These are phyloP conservation scores for Diphasiastrum complanatum DNA, from an alignment of 83 land plant genomes.

Conservation along the genomic window DNA sequence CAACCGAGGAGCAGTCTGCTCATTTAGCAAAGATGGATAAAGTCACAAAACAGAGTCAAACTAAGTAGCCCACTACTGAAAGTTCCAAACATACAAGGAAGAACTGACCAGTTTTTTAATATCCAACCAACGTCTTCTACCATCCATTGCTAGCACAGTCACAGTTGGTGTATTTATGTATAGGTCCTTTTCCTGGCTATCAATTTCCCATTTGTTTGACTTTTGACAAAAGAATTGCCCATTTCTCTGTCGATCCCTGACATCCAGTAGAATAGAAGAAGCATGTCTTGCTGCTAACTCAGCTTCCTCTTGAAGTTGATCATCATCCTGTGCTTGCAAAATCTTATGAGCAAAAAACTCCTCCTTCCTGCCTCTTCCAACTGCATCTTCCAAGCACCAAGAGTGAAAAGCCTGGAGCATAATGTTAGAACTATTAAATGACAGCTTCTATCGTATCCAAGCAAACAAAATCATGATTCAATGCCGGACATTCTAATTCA, in stretches of 20 bases:
- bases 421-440: too few relatives aligned
- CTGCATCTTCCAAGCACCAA: too few relatives aligned
- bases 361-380: too few relatives aligned
- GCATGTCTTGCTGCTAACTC: background rate
- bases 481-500: too few relatives aligned
- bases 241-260: conserved; percentile 17
- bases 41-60: too few relatives aligned
- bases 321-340: too few relatives aligned
- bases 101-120: conserved; percentile 60
- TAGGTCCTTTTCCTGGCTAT: conserved; percentile 73
- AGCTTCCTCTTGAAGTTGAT: background rate
- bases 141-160: conserved; percentile 96
- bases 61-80: background rate
- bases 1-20: too few relatives aligned
- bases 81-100: conserved; percentile 9
- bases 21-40: too few relatives aligned
- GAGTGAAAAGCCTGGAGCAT: too few relatives aligned
- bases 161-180: conserved; percentile 60
- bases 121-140: conserved; percentile 91
- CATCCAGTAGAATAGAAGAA: background rate
- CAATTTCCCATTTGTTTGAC: conserved; percentile 55
- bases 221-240: conserved; percentile 53
- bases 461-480: too few relatives aligned
- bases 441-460: too few relatives aligned
- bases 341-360: too few relatives aligned